A percentile compares a stretch with the other conserved stretches of the same genome.
Evolutionary conservation across 352 stramenopile genomes (phyloP).

Genomic region (Phytophthora syringae): DNA sequence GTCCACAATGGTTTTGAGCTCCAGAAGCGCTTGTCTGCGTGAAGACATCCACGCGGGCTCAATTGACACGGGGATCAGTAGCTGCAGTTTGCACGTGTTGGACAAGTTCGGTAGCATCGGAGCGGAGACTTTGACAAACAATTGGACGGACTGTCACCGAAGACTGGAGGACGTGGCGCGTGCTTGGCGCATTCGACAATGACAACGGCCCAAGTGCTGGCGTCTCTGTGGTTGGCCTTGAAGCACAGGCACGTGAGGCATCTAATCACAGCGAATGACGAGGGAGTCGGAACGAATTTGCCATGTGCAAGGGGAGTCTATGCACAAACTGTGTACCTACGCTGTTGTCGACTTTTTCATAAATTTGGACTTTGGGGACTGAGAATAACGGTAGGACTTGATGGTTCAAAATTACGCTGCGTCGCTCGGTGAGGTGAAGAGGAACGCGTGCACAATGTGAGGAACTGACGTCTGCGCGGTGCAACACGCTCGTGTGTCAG

Average conservation of each 20-base stretch:
- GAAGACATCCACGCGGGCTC: constrained; percentile 32
- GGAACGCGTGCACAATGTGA: constrained; percentile 37
- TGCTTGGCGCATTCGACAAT: constrained; percentile 33
- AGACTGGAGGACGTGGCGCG: constrained; percentile 17
- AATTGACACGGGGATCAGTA: constrained; percentile 37
- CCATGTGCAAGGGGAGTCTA: constrained; percentile 6
- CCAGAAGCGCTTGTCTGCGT: constrained; percentile 24
- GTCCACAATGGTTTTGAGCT: constrained; percentile 35
- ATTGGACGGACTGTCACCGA: constrained; percentile 25
- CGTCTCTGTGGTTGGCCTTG: constrained; percentile 10
- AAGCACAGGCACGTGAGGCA: not conserved
- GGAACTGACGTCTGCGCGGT: constrained; percentile 28
- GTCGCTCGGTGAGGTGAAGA: constrained; percentile 20
- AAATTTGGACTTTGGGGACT: no score
- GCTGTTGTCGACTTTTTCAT: no score
- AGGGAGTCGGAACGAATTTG: constrained; percentile 19
- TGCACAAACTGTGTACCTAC: no score
- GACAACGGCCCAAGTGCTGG: not conserved
- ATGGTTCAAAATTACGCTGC: constrained; percentile 11
- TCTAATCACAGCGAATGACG: constrained; percentile 31
- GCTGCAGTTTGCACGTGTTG: constrained; percentile 34
- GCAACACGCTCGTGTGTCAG: constrained; percentile 20
- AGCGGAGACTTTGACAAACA: constrained; percentile 6
- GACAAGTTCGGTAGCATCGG: constrained; percentile 36
- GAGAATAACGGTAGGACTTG: no score